Percentiles rank a stretch among this genome's conserved stretches.
Evolutionary conservation across 176 grass and related monocot species (phyloP).

Genomic region (Avena insularis): DNA sequence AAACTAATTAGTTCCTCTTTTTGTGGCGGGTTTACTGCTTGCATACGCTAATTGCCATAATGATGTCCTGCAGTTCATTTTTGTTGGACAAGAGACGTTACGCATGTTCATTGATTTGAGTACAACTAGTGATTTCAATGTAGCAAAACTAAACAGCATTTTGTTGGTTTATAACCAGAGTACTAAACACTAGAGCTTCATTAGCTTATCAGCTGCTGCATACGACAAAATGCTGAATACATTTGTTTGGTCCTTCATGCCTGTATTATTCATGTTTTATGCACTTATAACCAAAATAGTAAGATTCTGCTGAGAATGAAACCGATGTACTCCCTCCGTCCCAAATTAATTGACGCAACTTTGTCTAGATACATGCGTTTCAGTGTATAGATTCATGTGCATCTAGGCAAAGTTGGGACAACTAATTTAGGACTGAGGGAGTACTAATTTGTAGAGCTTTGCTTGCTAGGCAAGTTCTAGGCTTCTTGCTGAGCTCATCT

Average conservation of each 20-base stretch:
- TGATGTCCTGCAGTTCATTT: neutral
- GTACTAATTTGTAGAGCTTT: neutral
- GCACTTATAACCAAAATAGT: neutral
- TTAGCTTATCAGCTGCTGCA: neutral
- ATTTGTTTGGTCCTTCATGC: neutral
- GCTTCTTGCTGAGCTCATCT: neutral
- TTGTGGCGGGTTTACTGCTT: neutral
- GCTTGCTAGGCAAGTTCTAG: neutral
- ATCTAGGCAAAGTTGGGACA: no score
- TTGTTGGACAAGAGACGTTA: neutral
- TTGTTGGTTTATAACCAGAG: neutral
- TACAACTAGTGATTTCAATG: neutral
- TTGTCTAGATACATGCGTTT: no score
- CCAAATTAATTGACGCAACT: no score
- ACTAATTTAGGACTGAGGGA: no score
- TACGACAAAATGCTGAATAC: neutral
- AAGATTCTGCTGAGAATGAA: constrained; percentile 10
- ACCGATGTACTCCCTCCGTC: neutral
- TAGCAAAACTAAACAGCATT: neutral
- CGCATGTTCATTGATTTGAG: constrained; percentile 1
- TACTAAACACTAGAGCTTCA: neutral
- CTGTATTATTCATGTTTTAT: neutral
- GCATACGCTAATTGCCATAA: neutral
- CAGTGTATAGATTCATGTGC: no score
- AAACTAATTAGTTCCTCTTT: neutral